phyloP scores from a whole-genome alignment of 495 filamentous ascomycete species.

The Talaromyces adpressus region DNA sequence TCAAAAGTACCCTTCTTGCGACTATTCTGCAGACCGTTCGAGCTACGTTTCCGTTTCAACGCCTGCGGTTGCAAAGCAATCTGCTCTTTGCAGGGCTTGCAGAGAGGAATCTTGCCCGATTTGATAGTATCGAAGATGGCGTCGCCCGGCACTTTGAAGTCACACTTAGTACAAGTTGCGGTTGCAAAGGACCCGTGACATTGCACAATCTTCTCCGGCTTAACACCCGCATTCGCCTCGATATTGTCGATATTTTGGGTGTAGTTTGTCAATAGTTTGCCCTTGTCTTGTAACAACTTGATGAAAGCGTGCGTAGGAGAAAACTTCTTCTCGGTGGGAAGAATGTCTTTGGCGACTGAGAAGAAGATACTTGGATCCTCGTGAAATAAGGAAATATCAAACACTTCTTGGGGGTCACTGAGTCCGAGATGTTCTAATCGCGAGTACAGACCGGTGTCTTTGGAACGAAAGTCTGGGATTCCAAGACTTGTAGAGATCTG shows the following conservation, averaged over 20 bases:
- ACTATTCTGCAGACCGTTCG: slow-evolving; percentile 47
- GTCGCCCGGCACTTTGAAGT: slow-evolving; percentile 65
- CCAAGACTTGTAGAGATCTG: slow-evolving; percentile 69
- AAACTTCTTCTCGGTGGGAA: slow-evolving; percentile 65
- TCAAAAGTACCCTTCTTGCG: slow-evolving; percentile 45
- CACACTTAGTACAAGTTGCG: slow-evolving; percentile 82
- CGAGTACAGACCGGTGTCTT: slow-evolving; percentile 60
- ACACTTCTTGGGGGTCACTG: slow-evolving; percentile 87
- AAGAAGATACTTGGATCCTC: slow-evolving; percentile 90
- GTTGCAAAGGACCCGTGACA: slow-evolving; percentile 95
- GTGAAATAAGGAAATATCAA: slow-evolving; percentile 79
- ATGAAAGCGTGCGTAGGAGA: slow-evolving; percentile 96
- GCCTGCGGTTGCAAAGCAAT: slow-evolving; percentile 35
- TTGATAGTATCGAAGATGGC: slow-evolving; percentile 73
- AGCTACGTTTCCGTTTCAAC: slow-evolving; percentile 72
- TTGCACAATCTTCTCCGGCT: slow-evolving; percentile 79
- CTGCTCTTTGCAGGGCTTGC: slow-evolving; percentile 32
- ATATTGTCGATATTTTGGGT: slow-evolving; percentile 99
- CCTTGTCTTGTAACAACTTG: slow-evolving; percentile 82
- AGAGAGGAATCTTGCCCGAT: slow-evolving; percentile 61
- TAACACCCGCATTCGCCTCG: slow-evolving; percentile 79
- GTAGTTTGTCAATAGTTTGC: slow-evolving; percentile 91
- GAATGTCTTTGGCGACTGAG: slow-evolving; percentile 81
- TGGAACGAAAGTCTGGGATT: slow-evolving; percentile 64
- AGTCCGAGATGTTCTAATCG: slow-evolving; percentile 70